Conservation (phyloP, 805 yeast species). For the Metschnikowia colocasiae region DNA sequence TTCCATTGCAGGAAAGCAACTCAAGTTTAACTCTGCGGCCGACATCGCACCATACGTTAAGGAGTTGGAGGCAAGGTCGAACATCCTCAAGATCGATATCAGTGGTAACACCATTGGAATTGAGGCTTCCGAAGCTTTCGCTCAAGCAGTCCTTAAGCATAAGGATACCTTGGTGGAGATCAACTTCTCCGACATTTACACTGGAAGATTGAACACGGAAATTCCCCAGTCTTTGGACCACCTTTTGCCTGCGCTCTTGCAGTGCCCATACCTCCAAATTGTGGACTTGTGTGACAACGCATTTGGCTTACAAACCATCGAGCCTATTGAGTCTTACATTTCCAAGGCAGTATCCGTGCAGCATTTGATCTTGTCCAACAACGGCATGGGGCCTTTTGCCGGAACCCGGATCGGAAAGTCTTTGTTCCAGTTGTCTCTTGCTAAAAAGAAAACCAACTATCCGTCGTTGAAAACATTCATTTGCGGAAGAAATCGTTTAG, state of each 20-base stretch:
- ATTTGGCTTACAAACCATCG: constrained; percentile 92
- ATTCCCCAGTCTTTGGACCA: constrained; percentile 78
- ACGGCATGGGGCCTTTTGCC: constrained; percentile 98
- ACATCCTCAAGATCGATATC: constrained; percentile 61
- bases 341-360: constrained; percentile 72
- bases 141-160: constrained; percentile 48
- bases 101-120: constrained; percentile 95
- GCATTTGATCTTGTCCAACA: constrained; percentile 86
- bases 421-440: constrained; percentile 63
- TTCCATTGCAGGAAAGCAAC: constrained; percentile 69
- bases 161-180: constrained; percentile 56
- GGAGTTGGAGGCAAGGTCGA: constrained; percentile 42
- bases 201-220: constrained; percentile 92
- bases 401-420: constrained; percentile 93
- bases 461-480: constrained; percentile 73
- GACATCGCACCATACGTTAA: constrained; percentile 72
- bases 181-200: constrained; percentile 87
- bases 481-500: constrained; percentile 96
- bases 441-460: constrained; percentile 52
- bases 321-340: constrained; percentile 76
- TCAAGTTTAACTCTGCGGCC: constrained; percentile 66
- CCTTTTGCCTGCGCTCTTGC: constrained; percentile 68
- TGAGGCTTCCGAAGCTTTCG: constrained; percentile 74
- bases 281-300: constrained; percentile 93
- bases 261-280: constrained; percentile 64